Conservation (phyloP, 192 early-diverging fungal species). For the Chytriomyces sp. region DNA sequence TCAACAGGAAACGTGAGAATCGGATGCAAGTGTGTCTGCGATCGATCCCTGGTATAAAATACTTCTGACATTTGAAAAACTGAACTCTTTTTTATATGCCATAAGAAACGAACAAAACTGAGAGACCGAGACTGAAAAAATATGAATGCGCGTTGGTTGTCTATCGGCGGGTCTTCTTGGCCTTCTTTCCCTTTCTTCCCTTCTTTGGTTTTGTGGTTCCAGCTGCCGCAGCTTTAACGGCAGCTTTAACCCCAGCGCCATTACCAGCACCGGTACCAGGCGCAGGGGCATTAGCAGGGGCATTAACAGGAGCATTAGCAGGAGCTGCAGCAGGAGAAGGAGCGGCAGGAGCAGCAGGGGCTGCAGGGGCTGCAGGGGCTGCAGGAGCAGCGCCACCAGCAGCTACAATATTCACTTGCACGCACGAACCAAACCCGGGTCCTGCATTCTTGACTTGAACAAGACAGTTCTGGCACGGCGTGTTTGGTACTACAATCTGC, state of each 20-base stretch:
- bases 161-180: too few species aligned
- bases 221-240: background rate
- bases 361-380: background rate
- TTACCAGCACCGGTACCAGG: background rate
- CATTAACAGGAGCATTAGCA: slow-evolving; percentile 21
- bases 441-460: background rate
- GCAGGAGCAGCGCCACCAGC: slow-evolving; percentile 28
- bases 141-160: too few species aligned
- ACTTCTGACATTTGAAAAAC: too few species aligned
- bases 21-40: too few species aligned
- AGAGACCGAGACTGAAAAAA: too few species aligned
- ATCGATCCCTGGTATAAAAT: too few species aligned
- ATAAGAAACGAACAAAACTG: too few species aligned
- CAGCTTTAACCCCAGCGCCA: background rate
- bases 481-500: background rate
- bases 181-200: too few species aligned
- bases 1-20: too few species aligned
- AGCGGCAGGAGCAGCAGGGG: background rate
- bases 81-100: too few species aligned
- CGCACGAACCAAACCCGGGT: background rate
- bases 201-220: background rate
- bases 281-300: slow-evolving; percentile 18
- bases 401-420: slow-evolving; percentile 14
- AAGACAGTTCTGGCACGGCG: background rate
- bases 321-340: slow-evolving; percentile 16